Evolutionary conservation across 805 yeast species (phyloP), one percentile per base, ranked within the genome.

Genomic region (Lachancea mirantina): DNA sequence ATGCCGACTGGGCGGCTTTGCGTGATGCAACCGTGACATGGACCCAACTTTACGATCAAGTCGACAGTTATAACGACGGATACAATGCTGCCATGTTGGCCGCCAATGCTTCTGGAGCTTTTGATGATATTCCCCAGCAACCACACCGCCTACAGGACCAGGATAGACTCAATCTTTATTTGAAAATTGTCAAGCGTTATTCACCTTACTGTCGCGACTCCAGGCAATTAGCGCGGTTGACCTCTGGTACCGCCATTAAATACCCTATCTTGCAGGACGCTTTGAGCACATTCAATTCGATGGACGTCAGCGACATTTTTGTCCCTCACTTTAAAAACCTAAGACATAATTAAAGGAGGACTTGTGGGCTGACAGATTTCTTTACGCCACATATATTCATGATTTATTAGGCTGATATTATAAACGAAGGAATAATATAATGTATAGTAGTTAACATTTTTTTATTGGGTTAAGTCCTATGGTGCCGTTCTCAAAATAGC

Each of bases 1-100:
- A 75, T 52, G 89, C 92, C 8, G 89, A 81, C 59, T 82, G 89
- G 89, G 79, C 84, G 23, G 81, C 89, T 2, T 57, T 83, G 37
- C 74, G 88, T 61, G 87, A 78, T 54, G 84, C 89, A 14, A 82
- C 92, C 5, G 56, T 58, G 7, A 55, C 61, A 4, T 58, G 60
- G 60, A 49, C 61, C 14, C 61, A 56, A 36, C 38, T 37, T 6
- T 38, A 50, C 23, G 26, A 36, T 10, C 35, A 36, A 14, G 36
- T 30, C 14, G 29, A 26, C 21, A 34, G 38, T 22, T 11, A 39
- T 15, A 42, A 42, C 17, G 47, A 46, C 23, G 47, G 45, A 11
- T 51, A 54, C 25, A 57, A 57, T 31, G 62, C 63, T n/a, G 61
- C 63, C 10, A 43, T 58, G 40, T 58, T 55, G 34, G 63, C 63